These are phyloP conservation scores for Mortierella polycephala DNA, from an alignment of 371 early-diverging fungal species.

Conservation along the genomic window DNA sequence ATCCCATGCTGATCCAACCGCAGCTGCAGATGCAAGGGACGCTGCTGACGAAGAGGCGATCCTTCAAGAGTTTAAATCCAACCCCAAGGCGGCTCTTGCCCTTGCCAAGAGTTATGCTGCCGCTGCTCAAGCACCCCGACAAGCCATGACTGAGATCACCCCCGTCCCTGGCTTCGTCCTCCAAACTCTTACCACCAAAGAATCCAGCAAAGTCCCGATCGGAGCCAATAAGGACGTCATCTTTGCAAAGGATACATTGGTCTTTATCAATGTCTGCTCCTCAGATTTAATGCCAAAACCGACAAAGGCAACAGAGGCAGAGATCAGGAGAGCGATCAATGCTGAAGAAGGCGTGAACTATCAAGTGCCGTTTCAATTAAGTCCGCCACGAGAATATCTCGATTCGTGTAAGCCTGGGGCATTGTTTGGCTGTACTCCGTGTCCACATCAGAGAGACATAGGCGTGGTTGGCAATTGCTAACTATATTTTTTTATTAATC, in stretches of 20 bases:
- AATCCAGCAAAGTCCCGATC: constrained; percentile 20
- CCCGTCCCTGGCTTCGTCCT: constrained; percentile 74
- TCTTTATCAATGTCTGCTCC: constrained; percentile 82
- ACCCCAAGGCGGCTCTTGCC: constrained; percentile 37
- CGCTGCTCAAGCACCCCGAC: constrained; percentile 34
- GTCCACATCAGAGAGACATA: too few species aligned
- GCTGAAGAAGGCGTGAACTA: constrained; percentile 70
- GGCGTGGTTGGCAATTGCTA: background rate
- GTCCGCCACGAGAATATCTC: constrained; percentile 56
- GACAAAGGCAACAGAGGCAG: constrained; percentile 63
- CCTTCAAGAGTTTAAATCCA: constrained; percentile 29
- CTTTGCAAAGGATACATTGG: constrained; percentile 56
- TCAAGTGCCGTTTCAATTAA: constrained; percentile 75
- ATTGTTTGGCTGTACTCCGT: background rate
- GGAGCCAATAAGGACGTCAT: constrained; percentile 25
- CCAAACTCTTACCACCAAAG: constrained; percentile 60
- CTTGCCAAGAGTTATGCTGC: constrained; percentile 30
- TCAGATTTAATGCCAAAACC: constrained; percentile 72
- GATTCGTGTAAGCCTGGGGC: constrained; percentile 56
- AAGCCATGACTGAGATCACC: constrained; percentile 41
- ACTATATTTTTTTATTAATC: background rate
- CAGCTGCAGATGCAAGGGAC: constrained; percentile 12
- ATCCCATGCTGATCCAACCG: background rate
- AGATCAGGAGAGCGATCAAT: constrained; percentile 71
- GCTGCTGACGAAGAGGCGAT: constrained; percentile 37